These are phyloP conservation scores for Penicillium riverlandense DNA, from an alignment of 495 filamentous ascomycete species.

Conservation along the genomic window DNA sequence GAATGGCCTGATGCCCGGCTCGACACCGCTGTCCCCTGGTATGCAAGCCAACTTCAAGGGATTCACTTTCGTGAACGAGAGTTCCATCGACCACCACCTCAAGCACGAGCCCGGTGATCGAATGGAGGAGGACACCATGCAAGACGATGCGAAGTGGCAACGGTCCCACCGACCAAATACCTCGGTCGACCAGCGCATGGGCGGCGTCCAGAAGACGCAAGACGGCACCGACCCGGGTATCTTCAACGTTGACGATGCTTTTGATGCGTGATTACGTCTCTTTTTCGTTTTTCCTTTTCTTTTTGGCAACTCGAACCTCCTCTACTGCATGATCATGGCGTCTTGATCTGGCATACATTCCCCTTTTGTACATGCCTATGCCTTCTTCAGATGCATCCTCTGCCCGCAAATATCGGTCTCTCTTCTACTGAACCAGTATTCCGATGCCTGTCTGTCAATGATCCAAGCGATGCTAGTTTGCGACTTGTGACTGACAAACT, in stretches of 20 bases:
- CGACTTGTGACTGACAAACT: too few species aligned
- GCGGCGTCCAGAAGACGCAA: conserved; percentile 59
- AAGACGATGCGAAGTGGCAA: conserved; percentile 39
- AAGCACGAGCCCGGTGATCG: conserved; percentile 50
- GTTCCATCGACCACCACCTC: conserved; percentile 87
- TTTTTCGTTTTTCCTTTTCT: background rate
- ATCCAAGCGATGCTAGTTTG: too few species aligned
- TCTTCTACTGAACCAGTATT: background rate
- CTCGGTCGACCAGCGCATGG: conserved; percentile 57
- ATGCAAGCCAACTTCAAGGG: conserved; percentile 98
- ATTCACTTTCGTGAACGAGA: conserved; percentile 98
- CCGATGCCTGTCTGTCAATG: too few species aligned
- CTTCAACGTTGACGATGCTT: conserved; percentile 64
- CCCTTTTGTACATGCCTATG: conserved; percentile 30
- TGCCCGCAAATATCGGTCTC: conserved; percentile 19
- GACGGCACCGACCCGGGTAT: conserved; percentile 59
- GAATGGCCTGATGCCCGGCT: conserved; percentile 69
- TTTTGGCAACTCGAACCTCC: background rate
- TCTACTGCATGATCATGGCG: conserved; percentile 36
- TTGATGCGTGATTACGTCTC: conserved; percentile 54
- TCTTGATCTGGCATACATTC: conserved; percentile 32
- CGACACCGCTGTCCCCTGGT: conserved; percentile 84
- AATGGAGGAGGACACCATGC: conserved; percentile 67
- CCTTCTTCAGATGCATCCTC: conserved; percentile 15
- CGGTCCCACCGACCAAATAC: conserved; percentile 27